Base-by-base conservation (phyloP, 108 stramenopile species). In the Tribonema minus region DNA sequence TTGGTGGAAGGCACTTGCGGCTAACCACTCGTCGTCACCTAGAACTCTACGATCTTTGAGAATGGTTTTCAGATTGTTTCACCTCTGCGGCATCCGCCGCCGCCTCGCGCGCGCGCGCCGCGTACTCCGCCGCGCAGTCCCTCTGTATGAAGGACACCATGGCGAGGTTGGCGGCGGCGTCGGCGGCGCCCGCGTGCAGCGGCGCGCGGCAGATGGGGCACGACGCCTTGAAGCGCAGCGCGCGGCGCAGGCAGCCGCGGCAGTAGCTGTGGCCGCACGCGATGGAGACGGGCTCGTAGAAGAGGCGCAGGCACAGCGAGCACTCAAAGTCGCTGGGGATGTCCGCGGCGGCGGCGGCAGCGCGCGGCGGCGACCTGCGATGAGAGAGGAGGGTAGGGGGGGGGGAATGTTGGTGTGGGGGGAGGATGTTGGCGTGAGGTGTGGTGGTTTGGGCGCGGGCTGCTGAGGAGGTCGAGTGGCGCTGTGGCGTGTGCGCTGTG, bases 211-310 rank as follows among this genome's bases (percentile, higher is more conserved):
- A 79, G 61, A 79, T 79, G 61, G 77, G 77, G 68, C 77, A 79
- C 68, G 61, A 36, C 34, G 15, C 30, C 60, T 79, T 79, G 37
- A 3, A 61, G 15, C 34, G 36, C 59, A 79, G 77, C 61, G 77
- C 68, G 15, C 68, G 68, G 3, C 59, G 46, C 3, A 79, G 68
- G 66, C 77, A 79, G 0, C 59, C 77, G 30, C 77, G 32, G 54
- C 77, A 79, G 77, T 79, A 79, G 3, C 64, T 79, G 66, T 79
- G 77, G 7, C 77, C 77, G 58, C 77, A 79, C 3, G 77, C 67
- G 41, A 79, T 40, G 32, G 77, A 79, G 12, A 79, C 68, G 27
- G 77, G 77, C 5, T 79, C 77, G 37, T 79, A 66, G 60, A 68
- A 79, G 26, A 79, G 34, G 38, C 77, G 68, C 1, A 79, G 60